Base-by-base conservation (phyloP, 106 monocot species). In the Posidonia australis region DNA sequence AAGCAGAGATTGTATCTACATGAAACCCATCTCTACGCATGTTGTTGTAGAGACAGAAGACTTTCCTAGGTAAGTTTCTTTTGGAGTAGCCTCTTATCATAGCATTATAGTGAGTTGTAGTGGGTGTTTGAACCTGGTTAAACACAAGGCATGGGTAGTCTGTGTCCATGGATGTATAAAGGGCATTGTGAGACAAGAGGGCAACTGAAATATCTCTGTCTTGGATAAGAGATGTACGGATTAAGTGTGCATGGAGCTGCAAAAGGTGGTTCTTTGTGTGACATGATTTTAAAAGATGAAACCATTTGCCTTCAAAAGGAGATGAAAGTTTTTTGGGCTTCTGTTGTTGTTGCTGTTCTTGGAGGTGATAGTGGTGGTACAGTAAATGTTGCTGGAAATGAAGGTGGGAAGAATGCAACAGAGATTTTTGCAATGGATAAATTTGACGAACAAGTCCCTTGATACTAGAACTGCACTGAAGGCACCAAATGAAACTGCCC, bases 51-150 rank as follows among this genome's bases (percentile, higher is more conserved):
- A 84, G 78, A 53, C 7, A 53, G 13, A 84, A 65, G 28, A 82
- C 54, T 22, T 78, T 49, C 17, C 29, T 41, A 0, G 76, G 81
- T 16, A 58, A 69, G 46, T 9, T 17, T 63, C 54, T 60, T 44
- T 76, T 70, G 20, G 75, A 66, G 76, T 62, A 75, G 25, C 70
- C 67, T 52, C 72, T 72, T 24, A 80, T 69, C 36, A 92, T 66
- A 43, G 77, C 54, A 64, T 84, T 81, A 72, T 70, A 80, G 72
- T 78, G 80, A 36, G 60, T 44, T 19, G 55, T 57, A 19, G 52
- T 64, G 46, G 77, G 83, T 24, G n/a, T 28, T 0, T 26, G 36
- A 14, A 77, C 65, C 14, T 68, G 74, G 1, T 73, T 30, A 51
- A 83, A 77, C n/a, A 81, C 31, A 30, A 60, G 59, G 20, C 24